phyloP scores from a whole-genome alignment of 2,329 filamentous ascomycete species.

The Diaporthe citrichinensis region DNA sequence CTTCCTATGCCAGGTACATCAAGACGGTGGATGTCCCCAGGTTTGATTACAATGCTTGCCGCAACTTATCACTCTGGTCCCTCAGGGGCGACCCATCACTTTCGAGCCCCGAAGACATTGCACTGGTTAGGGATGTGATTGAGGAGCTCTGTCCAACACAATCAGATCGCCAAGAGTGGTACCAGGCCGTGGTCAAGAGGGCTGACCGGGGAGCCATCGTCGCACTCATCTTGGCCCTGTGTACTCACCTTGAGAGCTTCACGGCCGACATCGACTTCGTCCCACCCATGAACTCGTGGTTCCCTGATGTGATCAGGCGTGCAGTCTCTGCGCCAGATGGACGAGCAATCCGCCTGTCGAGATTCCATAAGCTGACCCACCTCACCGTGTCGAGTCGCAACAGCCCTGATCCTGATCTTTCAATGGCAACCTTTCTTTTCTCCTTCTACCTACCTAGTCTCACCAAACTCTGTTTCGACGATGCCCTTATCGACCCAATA shows the following conservation, averaged over 20 bases:
- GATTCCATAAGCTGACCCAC: neutral
- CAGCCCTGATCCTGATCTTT: neutral
- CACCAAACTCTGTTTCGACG: neutral
- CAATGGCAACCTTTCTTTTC: neutral
- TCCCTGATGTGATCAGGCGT: neutral
- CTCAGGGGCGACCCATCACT: neutral
- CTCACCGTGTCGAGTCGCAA: neutral
- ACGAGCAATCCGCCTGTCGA: neutral
- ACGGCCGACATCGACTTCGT: neutral
- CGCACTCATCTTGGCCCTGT: neutral
- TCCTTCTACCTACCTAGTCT: neutral
- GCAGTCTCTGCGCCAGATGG: neutral
- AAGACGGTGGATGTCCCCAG: neutral
- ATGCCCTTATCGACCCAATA: neutral
- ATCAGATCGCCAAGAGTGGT: neutral
- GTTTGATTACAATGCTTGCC: neutral
- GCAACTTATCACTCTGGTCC: no score
- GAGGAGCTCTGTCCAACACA: neutral
- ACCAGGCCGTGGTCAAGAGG: neutral
- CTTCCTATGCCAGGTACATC: neutral
- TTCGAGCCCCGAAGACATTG: neutral
- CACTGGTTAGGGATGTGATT: neutral
- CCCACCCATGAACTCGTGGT: neutral
- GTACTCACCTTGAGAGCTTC: slow-evolving; percentile 1
- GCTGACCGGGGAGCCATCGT: neutral